A percentile compares a stretch with the other conserved stretches of the same genome.
These are phyloP conservation scores for Rosa multiflora DNA, from an alignment of 306 rosid genomes.

Conservation along the genomic window DNA sequence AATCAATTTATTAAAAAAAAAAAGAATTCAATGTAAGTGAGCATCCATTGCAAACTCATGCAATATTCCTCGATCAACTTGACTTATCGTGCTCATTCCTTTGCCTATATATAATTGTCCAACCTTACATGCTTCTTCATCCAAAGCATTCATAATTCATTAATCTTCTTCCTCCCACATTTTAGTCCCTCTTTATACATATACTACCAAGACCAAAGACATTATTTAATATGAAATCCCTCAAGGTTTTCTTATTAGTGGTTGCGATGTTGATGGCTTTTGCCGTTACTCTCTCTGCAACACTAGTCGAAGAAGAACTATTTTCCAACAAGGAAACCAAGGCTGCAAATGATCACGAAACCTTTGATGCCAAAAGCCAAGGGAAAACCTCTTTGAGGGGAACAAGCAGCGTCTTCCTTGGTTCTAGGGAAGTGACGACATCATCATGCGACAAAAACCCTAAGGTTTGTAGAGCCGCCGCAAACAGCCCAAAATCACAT, in stretches of 20 bases:
- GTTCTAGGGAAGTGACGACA: background rate
- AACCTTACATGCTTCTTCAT: background rate
- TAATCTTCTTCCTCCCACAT: background rate
- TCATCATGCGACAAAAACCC: slow-evolving; percentile 47
- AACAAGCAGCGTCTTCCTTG: slow-evolving; percentile 28
- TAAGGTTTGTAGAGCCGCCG: slow-evolving; percentile 30
- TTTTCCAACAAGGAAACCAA: background rate
- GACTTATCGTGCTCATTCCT: background rate
- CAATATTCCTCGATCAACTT: background rate
- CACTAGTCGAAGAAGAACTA: slow-evolving; percentile 3
- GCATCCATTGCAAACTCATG: background rate
- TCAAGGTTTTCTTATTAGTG: slow-evolving; percentile 22
- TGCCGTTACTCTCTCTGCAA: slow-evolving; percentile 30
- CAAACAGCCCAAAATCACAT: slow-evolving; percentile 29
- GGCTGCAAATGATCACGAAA: background rate
- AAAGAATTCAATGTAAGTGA: background rate
- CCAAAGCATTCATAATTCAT: background rate
- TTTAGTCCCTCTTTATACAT: background rate
- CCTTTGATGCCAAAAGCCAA: background rate
- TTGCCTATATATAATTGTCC: background rate
- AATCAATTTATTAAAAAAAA: background rate
- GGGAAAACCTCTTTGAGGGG: slow-evolving; percentile 26
- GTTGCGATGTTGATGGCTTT: slow-evolving; percentile 29
- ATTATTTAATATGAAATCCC: slow-evolving; percentile 25
- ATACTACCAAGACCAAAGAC: background rate